phyloP scores from a whole-genome alignment of 257 asterid species.

The Solanum piurae region DNA sequence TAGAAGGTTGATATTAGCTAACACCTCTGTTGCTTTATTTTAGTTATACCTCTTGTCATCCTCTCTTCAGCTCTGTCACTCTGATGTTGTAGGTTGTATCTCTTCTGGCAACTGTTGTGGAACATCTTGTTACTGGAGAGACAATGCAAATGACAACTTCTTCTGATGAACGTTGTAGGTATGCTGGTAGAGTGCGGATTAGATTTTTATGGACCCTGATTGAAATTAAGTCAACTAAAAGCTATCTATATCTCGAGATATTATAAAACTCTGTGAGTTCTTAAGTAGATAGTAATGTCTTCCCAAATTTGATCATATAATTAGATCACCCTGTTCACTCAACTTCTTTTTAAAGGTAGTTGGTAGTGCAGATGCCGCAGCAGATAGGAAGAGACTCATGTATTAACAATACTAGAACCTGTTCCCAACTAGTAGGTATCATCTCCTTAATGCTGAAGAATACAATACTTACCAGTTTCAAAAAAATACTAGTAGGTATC shows the following conservation, averaged over 20 bases:
- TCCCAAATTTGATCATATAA: neutral
- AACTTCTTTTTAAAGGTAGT: neutral
- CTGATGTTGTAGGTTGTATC: conserved; percentile 57
- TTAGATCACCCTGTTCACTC: neutral
- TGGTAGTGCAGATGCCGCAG: neutral
- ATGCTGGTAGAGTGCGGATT: conserved; percentile 4
- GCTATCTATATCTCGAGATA: neutral
- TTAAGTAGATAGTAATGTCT: neutral
- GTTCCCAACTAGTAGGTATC: neutral
- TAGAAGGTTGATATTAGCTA: neutral
- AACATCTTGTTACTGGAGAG: conserved; percentile 97
- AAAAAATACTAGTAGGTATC: neutral
- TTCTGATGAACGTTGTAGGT: conserved; percentile 91
- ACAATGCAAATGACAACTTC: conserved; percentile 93
- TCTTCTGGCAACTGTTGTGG: conserved; percentile 81
- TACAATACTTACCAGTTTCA: neutral
- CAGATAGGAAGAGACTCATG: neutral
- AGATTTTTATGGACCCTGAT: neutral
- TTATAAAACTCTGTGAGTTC: neutral
- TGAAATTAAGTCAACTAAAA: neutral
- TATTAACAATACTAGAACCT: neutral
- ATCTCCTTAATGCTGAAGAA: neutral
- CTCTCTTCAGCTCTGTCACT: neutral
- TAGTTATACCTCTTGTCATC: neutral
- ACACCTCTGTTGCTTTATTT: neutral